Base-by-base conservation (phyloP, 345 rosid genomes). In the Hibiscus tridactylites region DNA sequence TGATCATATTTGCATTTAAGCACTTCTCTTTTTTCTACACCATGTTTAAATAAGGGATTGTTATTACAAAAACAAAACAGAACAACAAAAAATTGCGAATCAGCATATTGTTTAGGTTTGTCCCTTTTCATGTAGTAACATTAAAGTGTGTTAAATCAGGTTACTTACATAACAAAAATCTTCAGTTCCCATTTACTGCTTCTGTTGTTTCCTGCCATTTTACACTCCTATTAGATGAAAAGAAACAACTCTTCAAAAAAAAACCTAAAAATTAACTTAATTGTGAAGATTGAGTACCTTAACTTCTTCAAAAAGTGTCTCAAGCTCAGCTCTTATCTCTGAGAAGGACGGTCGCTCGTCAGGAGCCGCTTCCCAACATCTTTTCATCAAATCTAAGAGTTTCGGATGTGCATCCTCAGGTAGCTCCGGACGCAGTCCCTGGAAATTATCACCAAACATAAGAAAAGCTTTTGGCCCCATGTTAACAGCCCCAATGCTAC, bases 401-500 rank as follows among this genome's bases (percentile, higher is more conserved):
- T 78, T 77, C 10, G 96, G 91, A 49, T 88, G 87, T 11, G 82
- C 81, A 66, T 73, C 54, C 67, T 79, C 69, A 3, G 91, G 96
- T 63, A 86, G 80, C 39, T 85, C 88, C 1, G 92, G 96, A 11
- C 91, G 88, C 67, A 86, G 75, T 39, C 96, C 92, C 96, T 90
- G 80, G 50, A 61, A 47, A 65, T 17, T 19, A 46, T 71, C 13
- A 63, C 1, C n/a, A 52, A n/a, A 56, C 47, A 19, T n/a, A 29
- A 59, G 11, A 19, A 19, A 37, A 28, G n/a, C 39, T 12, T 61
- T 56, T 19, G 37, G 37, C 59, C 26, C 21, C 59, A 54, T 54
- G 26, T 54, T 54, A 17, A 54, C 59, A 21, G 28, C 12, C 60
- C 12, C 6, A 56, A 3, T 17, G n/a, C 7, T 53, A 53, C n/a